Percentiles rank a stretch among this genome's conserved stretches.
Conservation (phyloP, 495 filamentous ascomycete genomes). For the Annulohypoxylon moriforme region DNA sequence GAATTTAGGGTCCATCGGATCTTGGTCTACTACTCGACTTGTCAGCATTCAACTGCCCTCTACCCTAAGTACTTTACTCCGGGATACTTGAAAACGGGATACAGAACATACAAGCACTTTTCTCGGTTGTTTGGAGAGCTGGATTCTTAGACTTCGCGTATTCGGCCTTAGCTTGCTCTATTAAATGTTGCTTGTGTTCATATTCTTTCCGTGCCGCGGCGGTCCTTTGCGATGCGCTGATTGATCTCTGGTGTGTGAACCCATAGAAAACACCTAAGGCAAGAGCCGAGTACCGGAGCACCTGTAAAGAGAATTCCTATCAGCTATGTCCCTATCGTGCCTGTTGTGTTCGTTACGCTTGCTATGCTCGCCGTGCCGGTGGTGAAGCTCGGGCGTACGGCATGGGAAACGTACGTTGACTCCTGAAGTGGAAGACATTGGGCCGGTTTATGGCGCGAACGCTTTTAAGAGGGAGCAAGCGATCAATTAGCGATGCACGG, state of each 20-base stretch:
- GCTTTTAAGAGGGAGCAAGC: constrained; percentile 24
- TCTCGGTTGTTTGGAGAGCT: constrained; percentile 60
- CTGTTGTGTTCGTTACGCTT: not conserved
- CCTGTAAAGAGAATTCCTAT: constrained; percentile 63
- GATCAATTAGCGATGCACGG: constrained; percentile 38
- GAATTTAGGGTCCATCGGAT: constrained; percentile 86
- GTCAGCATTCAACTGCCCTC: constrained; percentile 24
- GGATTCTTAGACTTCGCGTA: constrained; percentile 85
- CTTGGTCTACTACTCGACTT: constrained; percentile 74
- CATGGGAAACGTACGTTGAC: constrained; percentile 67
- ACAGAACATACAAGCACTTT: constrained; percentile 71
- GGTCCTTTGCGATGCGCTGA: constrained; percentile 73
- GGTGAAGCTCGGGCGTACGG: constrained; percentile 28
- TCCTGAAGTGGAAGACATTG: constrained; percentile 68
- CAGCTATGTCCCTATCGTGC: constrained; percentile 26
- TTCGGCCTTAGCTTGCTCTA: constrained; percentile 89
- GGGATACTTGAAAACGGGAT: not conserved
- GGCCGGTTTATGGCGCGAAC: constrained; percentile 42
- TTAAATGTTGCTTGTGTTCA: constrained; percentile 85
- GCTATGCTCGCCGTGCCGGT: not conserved
- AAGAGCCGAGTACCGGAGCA: constrained; percentile 93
- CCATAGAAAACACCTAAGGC: constrained; percentile 90
- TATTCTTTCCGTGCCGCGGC: constrained; percentile 79
- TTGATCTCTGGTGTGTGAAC: constrained; percentile 84
- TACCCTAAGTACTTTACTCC: not conserved